Conservation (phyloP, 2,329 filamentous ascomycete genomes). For the Penicillium decumbens region DNA sequence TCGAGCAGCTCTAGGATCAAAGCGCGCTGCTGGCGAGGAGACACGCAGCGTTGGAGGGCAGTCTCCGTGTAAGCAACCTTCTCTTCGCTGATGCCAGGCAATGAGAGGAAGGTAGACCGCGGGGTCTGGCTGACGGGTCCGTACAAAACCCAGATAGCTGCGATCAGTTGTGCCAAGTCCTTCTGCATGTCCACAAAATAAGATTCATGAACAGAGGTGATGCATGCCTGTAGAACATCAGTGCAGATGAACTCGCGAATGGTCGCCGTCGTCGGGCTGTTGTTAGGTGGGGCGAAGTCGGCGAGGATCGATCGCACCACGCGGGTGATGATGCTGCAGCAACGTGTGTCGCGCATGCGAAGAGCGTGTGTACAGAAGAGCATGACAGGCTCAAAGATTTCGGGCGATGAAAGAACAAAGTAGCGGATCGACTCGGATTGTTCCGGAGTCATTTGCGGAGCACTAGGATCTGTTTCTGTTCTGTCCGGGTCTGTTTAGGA, state of each 20-base stretch:
- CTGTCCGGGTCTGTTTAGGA: constrained; percentile 33
- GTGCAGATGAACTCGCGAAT: constrained; percentile 87
- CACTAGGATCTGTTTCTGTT: constrained; percentile 32
- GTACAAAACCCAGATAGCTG: constrained; percentile 76
- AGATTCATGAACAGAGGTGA: constrained; percentile 85
- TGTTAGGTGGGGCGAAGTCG: constrained; percentile 59
- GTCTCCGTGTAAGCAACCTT: constrained; percentile 63
- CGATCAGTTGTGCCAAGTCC: constrained; percentile 82
- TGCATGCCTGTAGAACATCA: constrained; percentile 83
- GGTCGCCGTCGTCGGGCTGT: constrained; percentile 53
- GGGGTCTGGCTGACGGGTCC: constrained; percentile 65
- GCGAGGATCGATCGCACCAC: constrained; percentile 82
- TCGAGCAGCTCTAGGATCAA: constrained; percentile 80
- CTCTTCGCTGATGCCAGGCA: constrained; percentile 68
- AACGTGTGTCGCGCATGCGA: constrained; percentile 81
- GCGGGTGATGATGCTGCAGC: constrained; percentile 76
- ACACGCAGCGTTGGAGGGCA: constrained; percentile 53
- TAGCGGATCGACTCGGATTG: constrained; percentile 62
- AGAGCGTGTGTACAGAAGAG: constrained; percentile 89
- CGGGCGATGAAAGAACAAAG: constrained; percentile 73
- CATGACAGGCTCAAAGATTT: constrained; percentile 80
- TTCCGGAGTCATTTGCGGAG: constrained; percentile 37
- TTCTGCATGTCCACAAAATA: constrained; percentile 97
- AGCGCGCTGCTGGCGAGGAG: constrained; percentile 70
- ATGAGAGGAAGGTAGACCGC: constrained; percentile 66